Evolutionary conservation across 2,329 filamentous ascomycete genomes (phyloP), one percentile per base, ranked within the genome.

Genomic region (Emmonsiellopsis sp.): DNA sequence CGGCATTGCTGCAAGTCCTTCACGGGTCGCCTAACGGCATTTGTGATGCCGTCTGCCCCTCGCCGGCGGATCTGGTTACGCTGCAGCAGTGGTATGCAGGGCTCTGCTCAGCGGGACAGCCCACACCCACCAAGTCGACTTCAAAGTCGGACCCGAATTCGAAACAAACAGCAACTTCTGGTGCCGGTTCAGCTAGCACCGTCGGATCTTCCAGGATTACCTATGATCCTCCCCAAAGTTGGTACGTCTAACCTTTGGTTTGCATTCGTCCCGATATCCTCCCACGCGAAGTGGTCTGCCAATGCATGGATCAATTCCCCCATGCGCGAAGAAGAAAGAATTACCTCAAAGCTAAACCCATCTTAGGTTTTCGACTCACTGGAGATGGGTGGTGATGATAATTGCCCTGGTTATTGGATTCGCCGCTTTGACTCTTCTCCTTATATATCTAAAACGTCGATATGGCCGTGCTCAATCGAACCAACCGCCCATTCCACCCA

Each of bases 301-400:
- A 3, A 3, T 26, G 20, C 20, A 26, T 26, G 20, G 20, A 26
- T 26, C 20, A 26, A 26, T 26, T 38, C 35, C 35, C 11, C 30
- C 20, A 16, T 13, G 8, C 7, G 10, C 26, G 34, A 30, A 40
- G 16, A 13, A 37, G 1, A 20, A 35, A 6, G 16, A 7, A 32
- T 26, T 8, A n/a, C 34, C 7, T 10, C 35, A 15, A 40, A 38
- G 30, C n/a, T 35, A 31, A 40, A 11, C 20, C 32, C 20, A 2
- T 31, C 34, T 35, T 49, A 44, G 86, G 86, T 71, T 87, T 49
- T 76, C 79, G 7, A 77, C 74, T 31, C 87, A 92, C 68, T 89
- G 81, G 75, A 79, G 83, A 73, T 95, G 88, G 88, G 81, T 94
- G 45, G 77, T 92, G 57, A 89, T 93, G 78, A 76, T 93, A 51